A percentile compares a stretch with the other conserved stretches of the same genome.
phyloP scores from a whole-genome alignment of 345 rosid genomes.

The Brassica napus region Da-Ae NC_063448.1:38419501-38420000 shows the following conservation, averaged over 20 bases:
- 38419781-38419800: background rate
- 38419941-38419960: background rate
- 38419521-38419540: background rate
- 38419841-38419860: background rate
- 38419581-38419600: conserved; percentile 1
- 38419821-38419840: background rate
- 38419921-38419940: background rate
- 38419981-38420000: too few relatives aligned
- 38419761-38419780: background rate
- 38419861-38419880: background rate
- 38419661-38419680: background rate
- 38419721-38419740: background rate
- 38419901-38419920: background rate
- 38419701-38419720: background rate
- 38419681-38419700: background rate
- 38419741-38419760: background rate
- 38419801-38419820: background rate
- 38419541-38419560: background rate
- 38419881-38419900: too few relatives aligned
- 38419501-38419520: background rate
- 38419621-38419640: background rate
- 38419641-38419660: background rate
- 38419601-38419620: background rate
- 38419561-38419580: background rate
- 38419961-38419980: background rate